Evolutionary conservation across 129 eudicot genomes (phyloP).

Genomic region (Helianthus tuberosus): DNA sequence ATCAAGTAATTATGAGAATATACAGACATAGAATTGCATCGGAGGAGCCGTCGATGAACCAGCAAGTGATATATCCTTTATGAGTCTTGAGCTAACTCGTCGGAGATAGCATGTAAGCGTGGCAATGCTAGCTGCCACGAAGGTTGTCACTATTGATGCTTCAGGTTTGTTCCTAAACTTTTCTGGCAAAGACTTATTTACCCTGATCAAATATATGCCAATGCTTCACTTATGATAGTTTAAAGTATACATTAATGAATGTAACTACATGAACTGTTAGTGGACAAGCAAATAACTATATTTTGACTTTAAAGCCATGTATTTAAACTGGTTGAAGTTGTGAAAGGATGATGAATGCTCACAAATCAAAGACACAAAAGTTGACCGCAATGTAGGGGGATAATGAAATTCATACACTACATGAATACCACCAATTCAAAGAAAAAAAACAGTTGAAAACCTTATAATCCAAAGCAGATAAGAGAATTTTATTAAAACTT

Average conservation of each 20-base stretch:
- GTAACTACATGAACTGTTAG: neutral
- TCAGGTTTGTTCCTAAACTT: slow-evolving; percentile 81
- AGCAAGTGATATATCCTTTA: slow-evolving; percentile 82
- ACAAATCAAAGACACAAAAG: slow-evolving; percentile 97
- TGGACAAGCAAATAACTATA: too few relatives aligned
- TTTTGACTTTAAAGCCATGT: too few relatives aligned
- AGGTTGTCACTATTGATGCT: slow-evolving; percentile 68
- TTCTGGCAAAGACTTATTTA: slow-evolving; percentile 94
- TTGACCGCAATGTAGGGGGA: slow-evolving; percentile 96
- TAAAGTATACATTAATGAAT: neutral
- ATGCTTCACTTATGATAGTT: neutral
- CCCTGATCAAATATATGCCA: slow-evolving; percentile 40
- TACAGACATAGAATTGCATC: slow-evolving; percentile 73
- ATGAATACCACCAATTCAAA: too few relatives aligned
- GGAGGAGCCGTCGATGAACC: slow-evolving; percentile 83
- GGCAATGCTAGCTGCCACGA: slow-evolving; percentile 83
- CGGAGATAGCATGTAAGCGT: slow-evolving; percentile 78
- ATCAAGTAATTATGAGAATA: too few relatives aligned
- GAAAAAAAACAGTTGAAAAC: too few relatives aligned
- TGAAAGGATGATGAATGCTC: slow-evolving; percentile 37
- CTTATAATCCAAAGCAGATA: too few relatives aligned
- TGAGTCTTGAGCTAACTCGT: slow-evolving; percentile 59
- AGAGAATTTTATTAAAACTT: too few relatives aligned
- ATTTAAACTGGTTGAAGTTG: too few relatives aligned
- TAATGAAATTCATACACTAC: slow-evolving; percentile 49